Conservation (phyloP, 2,329 filamentous ascomycete species). For the Fusarium newnesense region DNA sequence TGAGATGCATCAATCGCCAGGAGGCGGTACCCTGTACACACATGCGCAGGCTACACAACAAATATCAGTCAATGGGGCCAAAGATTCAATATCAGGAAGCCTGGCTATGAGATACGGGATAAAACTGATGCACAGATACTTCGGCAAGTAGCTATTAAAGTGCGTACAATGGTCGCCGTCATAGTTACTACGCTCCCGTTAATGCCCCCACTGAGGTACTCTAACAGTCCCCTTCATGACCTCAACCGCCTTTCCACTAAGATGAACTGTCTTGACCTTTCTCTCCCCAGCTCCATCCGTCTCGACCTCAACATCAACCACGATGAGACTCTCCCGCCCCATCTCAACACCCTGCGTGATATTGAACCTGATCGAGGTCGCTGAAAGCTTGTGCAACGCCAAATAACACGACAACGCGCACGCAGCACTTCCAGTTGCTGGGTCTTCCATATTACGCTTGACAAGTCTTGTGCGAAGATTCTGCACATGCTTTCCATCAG, state of each 20-base stretch:
- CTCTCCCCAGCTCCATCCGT: background rate
- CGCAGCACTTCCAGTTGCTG: slow-evolving; percentile 71
- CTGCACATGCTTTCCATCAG: slow-evolving; percentile 37
- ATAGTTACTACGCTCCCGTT: too few species aligned
- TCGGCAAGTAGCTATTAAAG: too few species aligned
- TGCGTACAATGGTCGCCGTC: too few species aligned
- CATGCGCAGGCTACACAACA: too few species aligned
- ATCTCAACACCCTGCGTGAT: slow-evolving; percentile 75
- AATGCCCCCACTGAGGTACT: background rate
- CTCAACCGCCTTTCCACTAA: slow-evolving; percentile 13
- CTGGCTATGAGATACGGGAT: too few species aligned
- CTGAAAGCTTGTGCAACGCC: slow-evolving; percentile 49
- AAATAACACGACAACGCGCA: slow-evolving; percentile 66
- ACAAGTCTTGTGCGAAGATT: slow-evolving; percentile 70
- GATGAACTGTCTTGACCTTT: slow-evolving; percentile 8
- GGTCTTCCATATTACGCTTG: slow-evolving; percentile 61
- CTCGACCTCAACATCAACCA: slow-evolving; percentile 53
- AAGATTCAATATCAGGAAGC: too few species aligned
- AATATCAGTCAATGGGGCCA: too few species aligned
- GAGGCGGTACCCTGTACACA: too few species aligned
- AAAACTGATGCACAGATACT: too few species aligned
- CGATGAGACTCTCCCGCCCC: slow-evolving; percentile 64
- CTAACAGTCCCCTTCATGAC: slow-evolving; percentile 12
- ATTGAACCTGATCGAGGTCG: slow-evolving; percentile 52
- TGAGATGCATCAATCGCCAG: background rate